phyloP scores from a whole-genome alignment of 140 eudicot genomes.

The Anethum foeniculum region DNA sequence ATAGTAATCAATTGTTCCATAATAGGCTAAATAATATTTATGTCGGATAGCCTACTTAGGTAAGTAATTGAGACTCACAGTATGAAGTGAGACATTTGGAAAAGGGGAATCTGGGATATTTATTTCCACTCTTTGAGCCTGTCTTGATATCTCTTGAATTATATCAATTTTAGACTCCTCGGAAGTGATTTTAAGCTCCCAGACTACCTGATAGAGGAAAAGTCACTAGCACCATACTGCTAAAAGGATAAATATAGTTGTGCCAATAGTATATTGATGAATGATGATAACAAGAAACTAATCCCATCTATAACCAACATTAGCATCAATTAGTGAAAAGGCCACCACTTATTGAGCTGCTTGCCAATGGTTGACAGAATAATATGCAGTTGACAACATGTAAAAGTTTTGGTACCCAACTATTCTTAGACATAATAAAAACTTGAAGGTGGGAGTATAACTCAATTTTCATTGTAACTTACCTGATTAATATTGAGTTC shows the following conservation, averaged over 20 bases:
- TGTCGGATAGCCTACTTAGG: background rate
- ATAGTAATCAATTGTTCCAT: constrained; percentile 6
- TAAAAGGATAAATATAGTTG: background rate
- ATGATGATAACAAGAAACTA: background rate
- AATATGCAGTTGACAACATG: background rate
- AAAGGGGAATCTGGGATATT: constrained; percentile 1
- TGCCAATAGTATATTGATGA: background rate
- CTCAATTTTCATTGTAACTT: background rate
- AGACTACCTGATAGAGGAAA: constrained; percentile 28
- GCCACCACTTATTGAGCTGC: background rate
- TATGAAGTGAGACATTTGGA: background rate
- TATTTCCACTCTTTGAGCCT: background rate
- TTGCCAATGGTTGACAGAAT: background rate
- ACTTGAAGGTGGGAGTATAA: background rate
- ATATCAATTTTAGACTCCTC: constrained; percentile 39
- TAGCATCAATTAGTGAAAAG: background rate
- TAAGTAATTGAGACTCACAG: background rate
- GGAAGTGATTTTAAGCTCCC: constrained; percentile 45
- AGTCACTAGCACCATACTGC: background rate
- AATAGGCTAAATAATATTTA: background rate
- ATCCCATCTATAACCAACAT: constrained; percentile 1
- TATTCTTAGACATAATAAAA: background rate
- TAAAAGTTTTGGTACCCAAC: background rate
- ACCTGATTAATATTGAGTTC: constrained; percentile 44
- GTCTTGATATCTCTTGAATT: constrained; percentile 30